phyloP scores from a whole-genome alignment of 257 asterid genomes.

The Osmanthus fragrans region DNA sequence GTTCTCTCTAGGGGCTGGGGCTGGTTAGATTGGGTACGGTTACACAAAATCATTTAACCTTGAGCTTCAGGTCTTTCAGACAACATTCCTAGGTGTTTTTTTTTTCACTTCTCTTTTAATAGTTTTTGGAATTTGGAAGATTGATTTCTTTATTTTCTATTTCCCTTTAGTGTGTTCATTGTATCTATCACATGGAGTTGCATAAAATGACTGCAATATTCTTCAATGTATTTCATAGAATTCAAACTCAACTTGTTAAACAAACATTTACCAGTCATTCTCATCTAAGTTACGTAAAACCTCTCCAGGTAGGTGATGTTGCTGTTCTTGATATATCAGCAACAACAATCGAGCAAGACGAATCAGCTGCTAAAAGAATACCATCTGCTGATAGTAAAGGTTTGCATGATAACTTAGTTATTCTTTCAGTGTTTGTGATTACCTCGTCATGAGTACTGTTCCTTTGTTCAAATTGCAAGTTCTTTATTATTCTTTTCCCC shows the following conservation, averaged over 20 bases:
- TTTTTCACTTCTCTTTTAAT: background rate
- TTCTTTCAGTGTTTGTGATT: background rate
- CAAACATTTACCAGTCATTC: background rate
- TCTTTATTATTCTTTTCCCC: background rate
- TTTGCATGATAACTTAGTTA: constrained; percentile 19
- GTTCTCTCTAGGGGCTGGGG: background rate
- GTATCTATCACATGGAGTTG: constrained; percentile 1
- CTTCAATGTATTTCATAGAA: background rate
- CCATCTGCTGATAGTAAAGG: constrained; percentile 99
- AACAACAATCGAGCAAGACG: constrained; percentile 71
- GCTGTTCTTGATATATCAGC: constrained; percentile 93
- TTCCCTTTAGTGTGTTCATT: constrained; percentile 1
- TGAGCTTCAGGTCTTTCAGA: background rate
- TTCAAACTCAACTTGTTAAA: background rate
- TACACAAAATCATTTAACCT: background rate
- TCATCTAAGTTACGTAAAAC: constrained; percentile 10
- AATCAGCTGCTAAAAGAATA: constrained; percentile 56
- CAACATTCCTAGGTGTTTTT: background rate
- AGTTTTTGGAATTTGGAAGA: background rate
- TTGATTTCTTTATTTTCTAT: background rate
- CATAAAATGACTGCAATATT: background rate
- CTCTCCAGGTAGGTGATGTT: constrained; percentile 84
- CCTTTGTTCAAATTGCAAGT: background rate
- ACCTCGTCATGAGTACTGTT: background rate
- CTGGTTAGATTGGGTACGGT: background rate